Base-by-base conservation (phyloP, 1,284 basidiomycete species). In the Melampsora americana region DNA sequence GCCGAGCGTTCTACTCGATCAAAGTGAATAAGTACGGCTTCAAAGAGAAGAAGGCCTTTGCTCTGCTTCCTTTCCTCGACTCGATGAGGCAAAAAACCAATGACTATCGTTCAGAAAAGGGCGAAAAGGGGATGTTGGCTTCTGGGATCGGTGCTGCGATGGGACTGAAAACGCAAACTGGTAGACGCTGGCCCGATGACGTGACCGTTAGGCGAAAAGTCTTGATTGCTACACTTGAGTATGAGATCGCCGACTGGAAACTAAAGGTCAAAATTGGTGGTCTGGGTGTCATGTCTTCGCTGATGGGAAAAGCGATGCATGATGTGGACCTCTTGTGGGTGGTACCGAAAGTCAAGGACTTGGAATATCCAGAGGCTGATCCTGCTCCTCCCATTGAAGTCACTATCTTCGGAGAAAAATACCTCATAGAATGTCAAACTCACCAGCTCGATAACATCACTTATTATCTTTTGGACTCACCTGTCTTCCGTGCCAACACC, bases 301-400 rank as follows among this genome's bases (percentile, higher is more conserved):
- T 95, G 64, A 95, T 95, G 92, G 93, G 93, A 79, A 95, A 95
- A 83, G 92, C 93, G 5, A 95, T 95, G 93, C 91, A 90, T 67
- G 93, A 95, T 82, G 92, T 95, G 73, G 93, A 95, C 82, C 85
- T 95, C 67, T 86, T 95, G 79, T 95, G 93, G 93, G 90, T 95
- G 64, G 83, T 95, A 11, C 93, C 93, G 67, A 95, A 95, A 83
- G 93, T 95, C 79, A 92, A 73, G 66, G 60, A 77, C 73, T 56
- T 79, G 66, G 64, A 75, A 64, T 61, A 77, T 42, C 53, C 78
- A 60, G 35, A 64, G 35, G 44, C 69, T 44, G 73, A 77, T 14
- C 67, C 74, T 11, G 74, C 66, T 16, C 74, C 66, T 78, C 93
- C 93, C 1, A 92, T 95, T 79, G 93, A 95, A 83, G 93, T 95